Percentiles rank a stretch among this genome's conserved stretches.
Conservation (phyloP, 139 green algal genomes). For the Chlamydomonas sphaeroides region DNA sequence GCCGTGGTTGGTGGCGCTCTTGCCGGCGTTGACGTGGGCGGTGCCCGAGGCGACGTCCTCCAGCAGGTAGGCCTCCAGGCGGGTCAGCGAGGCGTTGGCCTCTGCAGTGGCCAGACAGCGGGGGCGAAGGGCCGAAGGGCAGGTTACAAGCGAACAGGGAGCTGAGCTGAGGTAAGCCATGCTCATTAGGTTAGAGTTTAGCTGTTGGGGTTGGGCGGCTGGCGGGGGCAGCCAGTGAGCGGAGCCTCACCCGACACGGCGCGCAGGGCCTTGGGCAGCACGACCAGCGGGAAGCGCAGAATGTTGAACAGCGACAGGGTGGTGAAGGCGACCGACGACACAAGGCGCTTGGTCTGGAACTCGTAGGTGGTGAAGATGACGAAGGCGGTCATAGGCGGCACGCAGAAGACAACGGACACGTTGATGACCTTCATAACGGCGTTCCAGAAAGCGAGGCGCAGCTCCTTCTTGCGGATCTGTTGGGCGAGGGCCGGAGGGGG, state of each 20-base stretch:
- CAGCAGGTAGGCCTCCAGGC: constrained; percentile 69
- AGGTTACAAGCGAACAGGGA: too few species aligned
- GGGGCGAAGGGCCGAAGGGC: too few species aligned
- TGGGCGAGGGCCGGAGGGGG: neutral
- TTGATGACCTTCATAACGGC: constrained; percentile 72
- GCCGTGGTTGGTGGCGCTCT: neutral
- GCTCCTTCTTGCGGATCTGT: constrained; percentile 57
- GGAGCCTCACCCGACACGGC: constrained; percentile 60
- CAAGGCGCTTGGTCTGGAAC: constrained; percentile 49
- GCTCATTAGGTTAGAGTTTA: too few species aligned
- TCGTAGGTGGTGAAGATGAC: constrained; percentile 69
- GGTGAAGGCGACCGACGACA: constrained; percentile 69
- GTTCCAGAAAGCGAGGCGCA: constrained; percentile 52
- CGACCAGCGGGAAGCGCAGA: constrained; percentile 80
- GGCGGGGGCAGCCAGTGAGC: too few species aligned
- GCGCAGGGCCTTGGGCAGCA: constrained; percentile 78
- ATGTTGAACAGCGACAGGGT: constrained; percentile 85
- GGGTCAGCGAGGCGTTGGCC: constrained; percentile 54
- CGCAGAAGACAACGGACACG: constrained; percentile 65
- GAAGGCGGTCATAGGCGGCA: constrained; percentile 59
- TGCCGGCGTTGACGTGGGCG: neutral
- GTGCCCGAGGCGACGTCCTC: constrained; percentile 43
- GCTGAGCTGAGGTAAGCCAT: too few species aligned
- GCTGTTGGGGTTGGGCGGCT: too few species aligned
- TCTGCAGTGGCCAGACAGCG: neutral